Base-by-base conservation (phyloP, 2,329 filamentous ascomycete species). In the Colletotrichum kahawae region DNA sequence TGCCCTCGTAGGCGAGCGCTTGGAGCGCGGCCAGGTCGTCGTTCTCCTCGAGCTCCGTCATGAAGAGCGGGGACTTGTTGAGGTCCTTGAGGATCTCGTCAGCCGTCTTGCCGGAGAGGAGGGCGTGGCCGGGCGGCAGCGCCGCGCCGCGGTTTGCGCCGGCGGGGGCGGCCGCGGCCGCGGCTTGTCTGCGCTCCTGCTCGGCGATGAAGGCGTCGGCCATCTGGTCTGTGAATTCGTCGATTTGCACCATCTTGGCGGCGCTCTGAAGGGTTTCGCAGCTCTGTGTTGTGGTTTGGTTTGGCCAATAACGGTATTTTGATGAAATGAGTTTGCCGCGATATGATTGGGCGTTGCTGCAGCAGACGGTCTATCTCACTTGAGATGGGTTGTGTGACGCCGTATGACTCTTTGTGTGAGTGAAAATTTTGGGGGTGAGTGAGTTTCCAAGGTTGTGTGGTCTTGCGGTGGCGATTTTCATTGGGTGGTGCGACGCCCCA, bases 1-100 rank as follows among this genome's bases (percentile, higher is more conserved):
- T 96, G 24, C 97, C 97, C 86, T 99, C 97, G 82, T 98, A 98
- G 34, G 95, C 95, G 51, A 99, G 88, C 1, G 97, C 96, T 82
- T 95, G 94, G 75, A 99, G 89, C 1, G 97, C 97, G 79, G 97
- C 95, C 1, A 98, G 88, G 78, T 94, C 92, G 76, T 93, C 88
- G 81, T 98, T 98, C 77, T 96, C 93, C 78, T 97, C 94, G 38
- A 98, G 89, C 78, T 95, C 93, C 34, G 95, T 98, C 97, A 99
- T 99, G 88, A 99, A 99, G 48, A 99, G 90, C 8, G 97, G 97
- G 36, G 88, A 90, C 82, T 88, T 88, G 82, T 91, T 91, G 56
- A 92, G 84, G 64, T 92, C 90, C 12, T 87, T 88, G 71, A 89
- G 82, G 38, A 92, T 87, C 79, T 92, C 90, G 48, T 90, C 89